Conservation (phyloP, 2,329 filamentous ascomycete species). For the Thelonectria olida region DNA sequence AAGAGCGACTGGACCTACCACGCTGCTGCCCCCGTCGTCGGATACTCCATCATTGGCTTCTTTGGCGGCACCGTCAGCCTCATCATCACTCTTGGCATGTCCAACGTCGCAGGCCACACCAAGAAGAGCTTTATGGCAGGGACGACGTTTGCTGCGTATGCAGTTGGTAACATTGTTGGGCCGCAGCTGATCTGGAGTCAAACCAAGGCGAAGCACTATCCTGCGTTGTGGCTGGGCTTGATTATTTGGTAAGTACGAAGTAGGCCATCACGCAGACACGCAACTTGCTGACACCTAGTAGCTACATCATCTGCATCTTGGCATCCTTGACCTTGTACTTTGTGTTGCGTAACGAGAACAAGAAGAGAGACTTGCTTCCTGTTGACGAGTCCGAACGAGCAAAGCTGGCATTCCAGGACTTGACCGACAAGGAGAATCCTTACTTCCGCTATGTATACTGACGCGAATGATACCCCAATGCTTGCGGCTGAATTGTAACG, state of each 20-base stretch:
- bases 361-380: slow-evolving; percentile 54
- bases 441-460: slow-evolving; percentile 68
- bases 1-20: slow-evolving; percentile 71
- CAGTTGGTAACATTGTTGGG: slow-evolving; percentile 79
- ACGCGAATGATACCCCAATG: slow-evolving; percentile 7
- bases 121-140: slow-evolving; percentile 83
- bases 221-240: slow-evolving; percentile 74
- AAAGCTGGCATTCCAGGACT: slow-evolving; percentile 71
- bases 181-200: slow-evolving; percentile 76
- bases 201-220: slow-evolving; percentile 73
- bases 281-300: slow-evolving; percentile 40
- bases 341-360: slow-evolving; percentile 69
- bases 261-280: fast-evolving
- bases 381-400: slow-evolving; percentile 69
- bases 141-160: slow-evolving; percentile 79
- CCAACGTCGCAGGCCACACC: slow-evolving; percentile 78
- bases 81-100: slow-evolving; percentile 61
- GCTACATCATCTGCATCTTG: slow-evolving; percentile 74
- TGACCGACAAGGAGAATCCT: slow-evolving; percentile 75
- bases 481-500: neutral
- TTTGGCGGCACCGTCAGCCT: slow-evolving; percentile 76
- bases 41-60: slow-evolving; percentile 77
- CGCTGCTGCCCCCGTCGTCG: slow-evolving; percentile 72
- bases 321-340: slow-evolving; percentile 65
- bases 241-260: slow-evolving; percentile 62